A percentile compares a stretch with the other conserved stretches of the same genome.
Evolutionary conservation across 2,329 filamentous ascomycete genomes (phyloP).

Genomic region (Aureobasidium sp.): DNA sequence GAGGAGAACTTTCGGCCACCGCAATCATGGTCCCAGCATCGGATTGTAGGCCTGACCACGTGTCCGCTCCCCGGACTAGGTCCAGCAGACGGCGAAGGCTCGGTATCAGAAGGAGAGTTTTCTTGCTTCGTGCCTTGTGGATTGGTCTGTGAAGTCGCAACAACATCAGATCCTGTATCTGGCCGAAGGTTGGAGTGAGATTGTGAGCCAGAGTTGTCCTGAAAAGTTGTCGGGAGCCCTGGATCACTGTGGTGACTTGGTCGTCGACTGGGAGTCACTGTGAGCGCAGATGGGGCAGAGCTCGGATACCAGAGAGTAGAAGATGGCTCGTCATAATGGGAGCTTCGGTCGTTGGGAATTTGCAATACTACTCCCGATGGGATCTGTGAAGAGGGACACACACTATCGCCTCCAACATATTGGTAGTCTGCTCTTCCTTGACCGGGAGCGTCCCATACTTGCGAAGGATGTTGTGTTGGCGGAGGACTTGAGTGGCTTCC

Average conservation of each 20-base stretch:
- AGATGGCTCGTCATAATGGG: background rate
- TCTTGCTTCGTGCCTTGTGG: background rate
- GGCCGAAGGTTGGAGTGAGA: background rate
- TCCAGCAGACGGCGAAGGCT: background rate
- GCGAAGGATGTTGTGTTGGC: background rate
- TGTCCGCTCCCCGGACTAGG: background rate
- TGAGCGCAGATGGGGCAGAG: no score
- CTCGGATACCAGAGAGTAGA: background rate
- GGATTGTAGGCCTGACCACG: background rate
- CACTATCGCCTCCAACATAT: background rate
- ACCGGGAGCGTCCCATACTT: background rate
- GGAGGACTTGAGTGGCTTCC: background rate
- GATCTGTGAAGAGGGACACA: background rate
- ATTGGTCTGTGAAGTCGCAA: background rate
- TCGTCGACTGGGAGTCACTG: background rate
- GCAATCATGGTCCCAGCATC: background rate
- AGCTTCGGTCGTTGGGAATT: background rate
- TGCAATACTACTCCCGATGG: background rate
- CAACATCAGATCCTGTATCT: background rate
- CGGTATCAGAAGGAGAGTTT: background rate
- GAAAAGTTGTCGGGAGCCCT: background rate
- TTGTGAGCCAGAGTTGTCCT: background rate
- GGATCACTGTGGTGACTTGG: background rate
- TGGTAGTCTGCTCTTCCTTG: background rate
- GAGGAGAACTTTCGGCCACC: background rate